Evolutionary conservation across 2,329 filamentous ascomycete genomes (phyloP), one percentile per base, ranked within the genome.

Genomic region (Verticillium klebahnii): DNA sequence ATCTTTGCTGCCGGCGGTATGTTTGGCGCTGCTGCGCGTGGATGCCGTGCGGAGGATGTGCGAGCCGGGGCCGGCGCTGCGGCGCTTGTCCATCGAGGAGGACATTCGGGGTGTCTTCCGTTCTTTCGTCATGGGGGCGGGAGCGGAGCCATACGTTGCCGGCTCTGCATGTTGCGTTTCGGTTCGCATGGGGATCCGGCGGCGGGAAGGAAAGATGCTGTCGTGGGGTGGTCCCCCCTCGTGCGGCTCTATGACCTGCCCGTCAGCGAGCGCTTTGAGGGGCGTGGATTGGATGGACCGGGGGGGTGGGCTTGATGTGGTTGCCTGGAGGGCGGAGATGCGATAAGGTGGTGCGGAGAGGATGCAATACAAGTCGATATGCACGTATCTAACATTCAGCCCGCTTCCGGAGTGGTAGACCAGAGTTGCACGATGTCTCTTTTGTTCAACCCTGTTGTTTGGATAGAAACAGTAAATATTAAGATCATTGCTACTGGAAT

Each of bases 71-170:
- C 61, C 64, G 40, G 67, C 70, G 60, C 70, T 73, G 65, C 79
- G 78, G 68, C 79, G 78, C 71, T 80, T 82, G 63, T 82, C 78
- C 56, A 78, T 71, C 55, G 59, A 60, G 45, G 60, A 57, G 45
- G 63, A 64, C 63, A 65, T 66, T 39, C 63, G 63, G 31, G 59
- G 55, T 55, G 62, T 57, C 60, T 66, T 66, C 60, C 65, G 65
- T 58, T 66, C 64, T 66, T 66, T 66, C 60, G 63, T 66, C 64
- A 66, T 66, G 61, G 56, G 60, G 52, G 61, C 61, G 12, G 61
- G 50, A 56, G 39, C 50, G 55, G 54, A 36, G 45, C 50, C 57
- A 55, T 61, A 59, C 45, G 45, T 56, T 40, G 58, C 19, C 59
- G 60, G 56, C 62, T 50, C 63, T 58, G 63, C 64, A 65, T 65